Evolutionary conservation across 2,329 filamentous ascomycete genomes (phyloP), one percentile per base, ranked within the genome.

Genomic region (Neofusicoccum sp.): DNA sequence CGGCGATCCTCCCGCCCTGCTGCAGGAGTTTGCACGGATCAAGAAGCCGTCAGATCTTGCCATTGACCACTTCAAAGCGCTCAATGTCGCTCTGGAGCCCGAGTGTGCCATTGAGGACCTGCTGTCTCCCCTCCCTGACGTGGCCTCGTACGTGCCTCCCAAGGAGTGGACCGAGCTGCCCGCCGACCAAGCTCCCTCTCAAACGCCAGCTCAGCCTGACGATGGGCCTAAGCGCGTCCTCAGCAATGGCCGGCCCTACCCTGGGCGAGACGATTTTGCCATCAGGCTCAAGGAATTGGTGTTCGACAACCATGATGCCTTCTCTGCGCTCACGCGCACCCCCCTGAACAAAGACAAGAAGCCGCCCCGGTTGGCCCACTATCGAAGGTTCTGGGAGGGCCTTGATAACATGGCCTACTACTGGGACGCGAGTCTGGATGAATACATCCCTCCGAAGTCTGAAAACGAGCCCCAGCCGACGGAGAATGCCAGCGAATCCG

Each of bases 331-430:
- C 57, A 77, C 78, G 36, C 78, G 83, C 9, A 75, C 81, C 51
- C 77, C 78, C 11, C 73, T 72, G 26, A 74, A 78, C 30, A 48
- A 48, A 31, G 78, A 78, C 4, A 76, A 76, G 12, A 71, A 76
- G 58, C 78, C 79, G 16, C 75, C 83, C 4, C 78, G 81, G 14
- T 66, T 87, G 45, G 79, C 81, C 0, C 81, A 86, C 64, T 79
- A 83, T 62, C 77, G 85, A 57, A 85, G 83, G 60, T 87, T 88
- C 70, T 88, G 82, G 80, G 78, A 80, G 56, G 80, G 78, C 2
- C 74, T 88, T 57, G 82, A 86, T 64, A 80, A 79, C 36, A 78
- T 87, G 78, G 77, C 82, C 14, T 82, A 84, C 64, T 87, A 86
- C 67, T 88, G 85, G 85, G 85, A 88, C 67, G 77, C 76, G 40